Base-by-base conservation (phyloP, 805 yeast genomes). In the Ogataea methanolica region DNA sequence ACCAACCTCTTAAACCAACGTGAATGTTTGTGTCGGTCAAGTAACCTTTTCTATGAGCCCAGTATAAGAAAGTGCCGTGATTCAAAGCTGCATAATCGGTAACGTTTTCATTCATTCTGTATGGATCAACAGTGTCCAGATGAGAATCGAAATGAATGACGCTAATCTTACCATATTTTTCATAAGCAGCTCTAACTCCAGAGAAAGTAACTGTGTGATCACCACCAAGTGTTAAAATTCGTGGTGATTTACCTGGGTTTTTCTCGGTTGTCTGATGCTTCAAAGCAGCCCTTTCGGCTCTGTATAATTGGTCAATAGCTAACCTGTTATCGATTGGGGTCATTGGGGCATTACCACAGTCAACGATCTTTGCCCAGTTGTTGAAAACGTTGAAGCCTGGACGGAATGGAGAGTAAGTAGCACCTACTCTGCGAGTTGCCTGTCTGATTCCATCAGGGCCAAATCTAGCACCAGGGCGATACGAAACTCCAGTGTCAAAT, bases 41-140 rank as follows among this genome's bases (percentile, higher is more conserved):
- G 53, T 76, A 77, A 7, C 87, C 87, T 49, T 78, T 72, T 61
- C 80, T 84, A 49, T 76, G 76, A 1, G 88, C 88, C 68, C 79
- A 81, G 60, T 80, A 85, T 39, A 82, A 66, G 52, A 79, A 80
- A 0, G 88, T 80, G 7, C 88, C 88, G 59, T 82, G 88, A 57
- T 81, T 82, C 37, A 59, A 45, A 11, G 58, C 49, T 68, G 80
- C 79, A 58, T 82, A 81, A 52, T 75, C 71, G 7, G 82, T 68
- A 31, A 80, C 69, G 16, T 81, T 82, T 1, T 83, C 83, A 23
- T 85, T 85, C 51, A 80, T 69, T 26, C 69, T 71, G 45, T 69
- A 60, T 8, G 87, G 87, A 52, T 81, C 73, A 85, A 88, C 83
- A 2, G 88, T 82, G 63, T 83, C 89, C 39, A 83, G 72, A 61